Evolutionary conservation across 192 early-diverging fungal species (phyloP).

Genomic region (Paraglomus brasilianum): DNA sequence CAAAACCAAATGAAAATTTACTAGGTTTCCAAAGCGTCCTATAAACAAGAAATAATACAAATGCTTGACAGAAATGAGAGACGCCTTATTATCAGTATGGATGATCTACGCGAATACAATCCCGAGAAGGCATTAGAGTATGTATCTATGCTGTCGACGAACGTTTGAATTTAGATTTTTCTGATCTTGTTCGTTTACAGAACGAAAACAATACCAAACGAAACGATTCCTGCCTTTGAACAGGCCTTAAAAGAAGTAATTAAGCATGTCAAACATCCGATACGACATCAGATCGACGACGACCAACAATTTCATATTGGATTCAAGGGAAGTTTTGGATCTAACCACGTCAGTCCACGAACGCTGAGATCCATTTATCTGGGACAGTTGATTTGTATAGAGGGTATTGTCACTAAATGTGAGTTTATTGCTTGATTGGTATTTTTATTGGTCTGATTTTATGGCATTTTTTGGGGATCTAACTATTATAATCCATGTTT

Average conservation of each 20-base stretch:
- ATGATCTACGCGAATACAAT: constrained; percentile 81
- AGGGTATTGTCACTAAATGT: constrained; percentile 98
- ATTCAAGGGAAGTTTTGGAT: constrained; percentile 90
- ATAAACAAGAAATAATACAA: constrained; percentile 42
- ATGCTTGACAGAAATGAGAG: constrained; percentile 34
- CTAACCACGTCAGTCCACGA: constrained; percentile 82
- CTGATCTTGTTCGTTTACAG: constrained; percentile 34
- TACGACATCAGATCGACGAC: constrained; percentile 18
- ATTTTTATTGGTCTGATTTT: background rate
- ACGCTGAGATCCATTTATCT: constrained; percentile 76
- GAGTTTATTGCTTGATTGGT: constrained; percentile 29
- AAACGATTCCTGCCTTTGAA: constrained; percentile 85
- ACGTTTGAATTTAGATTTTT: background rate
- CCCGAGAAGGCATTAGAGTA: constrained; percentile 73
- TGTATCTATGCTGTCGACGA: background rate
- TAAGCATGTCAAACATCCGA: constrained; percentile 38
- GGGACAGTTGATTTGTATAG: constrained; percentile 87
- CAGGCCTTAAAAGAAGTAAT: constrained; percentile 67
- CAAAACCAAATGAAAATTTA: background rate
- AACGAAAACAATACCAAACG: constrained; percentile 71
- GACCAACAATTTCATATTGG: constrained; percentile 71
- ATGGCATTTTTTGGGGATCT: background rate
- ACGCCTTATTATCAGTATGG: constrained; percentile 85
- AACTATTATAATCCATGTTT: background rate
- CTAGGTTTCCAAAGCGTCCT: background rate